These are phyloP conservation scores for Fragaria vesca DNA, from an alignment of 306 rosid genomes.

Conservation along the genomic window DNA sequence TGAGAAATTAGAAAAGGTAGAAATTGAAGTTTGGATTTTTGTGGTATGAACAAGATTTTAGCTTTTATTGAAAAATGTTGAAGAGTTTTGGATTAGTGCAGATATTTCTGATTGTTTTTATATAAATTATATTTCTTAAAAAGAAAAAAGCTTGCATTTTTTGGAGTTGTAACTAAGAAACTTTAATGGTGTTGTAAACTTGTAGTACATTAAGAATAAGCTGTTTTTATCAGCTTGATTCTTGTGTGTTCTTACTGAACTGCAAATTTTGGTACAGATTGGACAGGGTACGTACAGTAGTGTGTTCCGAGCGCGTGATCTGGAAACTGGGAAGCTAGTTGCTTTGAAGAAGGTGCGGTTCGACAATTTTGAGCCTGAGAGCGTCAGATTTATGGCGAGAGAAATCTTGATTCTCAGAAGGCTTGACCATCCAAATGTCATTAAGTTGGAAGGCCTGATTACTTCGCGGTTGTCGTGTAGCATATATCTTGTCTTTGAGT, in stretches of 20 bases:
- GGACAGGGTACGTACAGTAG: conserved; percentile 99
- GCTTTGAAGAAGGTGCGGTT: conserved; percentile 98
- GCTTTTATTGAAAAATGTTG: not conserved
- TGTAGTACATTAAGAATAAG: not conserved
- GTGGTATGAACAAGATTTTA: not conserved
- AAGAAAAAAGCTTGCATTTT: not conserved
- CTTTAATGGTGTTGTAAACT: not conserved
- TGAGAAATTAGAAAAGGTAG: conserved; percentile 90
- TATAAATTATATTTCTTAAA: not conserved
- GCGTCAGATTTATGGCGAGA: conserved; percentile 96
- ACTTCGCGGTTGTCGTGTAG: conserved; percentile 91
- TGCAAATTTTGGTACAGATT: conserved; percentile 44
- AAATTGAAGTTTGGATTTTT: not conserved
- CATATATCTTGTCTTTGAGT: conserved; percentile 92
- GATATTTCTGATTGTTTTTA: not conserved
- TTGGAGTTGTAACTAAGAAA: not conserved
- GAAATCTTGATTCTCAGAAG: conserved; percentile 87
- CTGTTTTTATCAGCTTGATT: conserved; percentile 3
- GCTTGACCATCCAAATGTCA: conserved; percentile 91
- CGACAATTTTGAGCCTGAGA: conserved; percentile 96
- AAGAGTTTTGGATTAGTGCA: too few relatives aligned
- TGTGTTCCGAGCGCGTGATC: conserved; percentile 85
- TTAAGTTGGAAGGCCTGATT: conserved; percentile 84
- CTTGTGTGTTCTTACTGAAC: conserved; percentile 19
- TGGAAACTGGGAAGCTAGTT: conserved; percentile 83